phyloP scores from a whole-genome alignment of 305 asterid species.

The Ajuga reptans region DNA sequence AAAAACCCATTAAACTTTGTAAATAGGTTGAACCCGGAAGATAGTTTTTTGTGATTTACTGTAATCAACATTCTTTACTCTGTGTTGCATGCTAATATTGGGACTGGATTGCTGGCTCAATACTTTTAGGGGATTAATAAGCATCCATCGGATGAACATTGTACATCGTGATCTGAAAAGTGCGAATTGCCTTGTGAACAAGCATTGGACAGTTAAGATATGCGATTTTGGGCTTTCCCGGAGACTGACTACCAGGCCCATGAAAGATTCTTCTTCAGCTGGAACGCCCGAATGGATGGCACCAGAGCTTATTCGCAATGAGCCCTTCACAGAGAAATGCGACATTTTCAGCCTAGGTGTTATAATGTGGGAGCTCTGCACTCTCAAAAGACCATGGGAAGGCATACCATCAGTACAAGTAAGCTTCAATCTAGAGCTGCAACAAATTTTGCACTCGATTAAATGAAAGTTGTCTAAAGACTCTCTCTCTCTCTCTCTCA shows the following conservation, averaged over 20 bases:
- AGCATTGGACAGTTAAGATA: slow-evolving; percentile 89
- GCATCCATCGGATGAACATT: slow-evolving; percentile 90
- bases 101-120: slow-evolving; percentile 16
- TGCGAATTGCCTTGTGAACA: slow-evolving; percentile 94
- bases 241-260: slow-evolving; percentile 45
- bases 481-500: not conserved
- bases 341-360: slow-evolving; percentile 95
- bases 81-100: not conserved
- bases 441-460: not conserved
- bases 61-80: not conserved
- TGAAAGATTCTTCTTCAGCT: slow-evolving; percentile 69
- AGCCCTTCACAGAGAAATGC: slow-evolving; percentile 87
- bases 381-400: slow-evolving; percentile 85
- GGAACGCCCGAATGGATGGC: slow-evolving; percentile 99
- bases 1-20: too few relatives aligned
- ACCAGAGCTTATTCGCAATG: slow-evolving; percentile 90
- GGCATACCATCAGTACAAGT: slow-evolving; percentile 80
- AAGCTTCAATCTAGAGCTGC: slow-evolving; percentile 13
- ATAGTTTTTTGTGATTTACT: not conserved
- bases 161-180: slow-evolving; percentile 94
- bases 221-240: slow-evolving; percentile 97
- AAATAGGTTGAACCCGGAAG: not conserved
- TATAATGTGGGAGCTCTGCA: slow-evolving; percentile 95
- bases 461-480: not conserved
- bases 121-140: slow-evolving; percentile 66